A percentile compares a stretch with the other conserved stretches of the same genome.
Conservation (phyloP, 106 monocot genomes). For the Acorus gramineus region DNA sequence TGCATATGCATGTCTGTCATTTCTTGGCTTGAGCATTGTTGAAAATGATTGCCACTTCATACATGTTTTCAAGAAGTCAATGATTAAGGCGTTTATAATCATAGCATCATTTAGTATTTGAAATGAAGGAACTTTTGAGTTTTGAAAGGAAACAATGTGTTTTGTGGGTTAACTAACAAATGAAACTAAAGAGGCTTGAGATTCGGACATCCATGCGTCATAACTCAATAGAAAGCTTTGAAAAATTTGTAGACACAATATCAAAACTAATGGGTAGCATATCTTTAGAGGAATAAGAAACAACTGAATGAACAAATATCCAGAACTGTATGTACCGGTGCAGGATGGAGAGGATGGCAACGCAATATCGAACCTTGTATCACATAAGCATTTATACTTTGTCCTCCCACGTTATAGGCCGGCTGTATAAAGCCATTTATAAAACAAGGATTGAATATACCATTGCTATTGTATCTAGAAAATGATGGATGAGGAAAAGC, state of each 20-base stretch:
- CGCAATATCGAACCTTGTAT: constrained; percentile 66
- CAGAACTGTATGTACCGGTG: background rate
- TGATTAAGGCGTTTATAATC: too few relatives aligned
- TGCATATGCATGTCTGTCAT: constrained; percentile 42
- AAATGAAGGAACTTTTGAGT: too few relatives aligned
- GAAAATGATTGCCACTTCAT: constrained; percentile 36
- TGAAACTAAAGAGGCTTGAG: too few relatives aligned
- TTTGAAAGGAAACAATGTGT: too few relatives aligned
- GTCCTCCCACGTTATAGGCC: constrained; percentile 70
- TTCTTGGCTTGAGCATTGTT: constrained; percentile 23
- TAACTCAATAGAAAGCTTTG: background rate
- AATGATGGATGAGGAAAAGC: background rate
- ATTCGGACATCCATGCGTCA: too few relatives aligned
- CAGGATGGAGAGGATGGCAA: constrained; percentile 37
- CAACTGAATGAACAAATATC: constrained; percentile 19
- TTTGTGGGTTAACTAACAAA: too few relatives aligned
- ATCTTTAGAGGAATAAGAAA: background rate
- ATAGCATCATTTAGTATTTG: too few relatives aligned
- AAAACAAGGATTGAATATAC: background rate
- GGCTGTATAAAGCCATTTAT: constrained; percentile 31
- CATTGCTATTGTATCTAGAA: background rate
- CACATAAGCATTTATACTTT: constrained; percentile 49
- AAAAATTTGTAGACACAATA: background rate
- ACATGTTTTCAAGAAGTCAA: too few relatives aligned
- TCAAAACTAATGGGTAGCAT: background rate